Percentiles rank a stretch among this genome's conserved stretches.
Evolutionary conservation across 2,329 filamentous ascomycete species (phyloP).

Genomic region (Botryotinia globosa): DNA sequence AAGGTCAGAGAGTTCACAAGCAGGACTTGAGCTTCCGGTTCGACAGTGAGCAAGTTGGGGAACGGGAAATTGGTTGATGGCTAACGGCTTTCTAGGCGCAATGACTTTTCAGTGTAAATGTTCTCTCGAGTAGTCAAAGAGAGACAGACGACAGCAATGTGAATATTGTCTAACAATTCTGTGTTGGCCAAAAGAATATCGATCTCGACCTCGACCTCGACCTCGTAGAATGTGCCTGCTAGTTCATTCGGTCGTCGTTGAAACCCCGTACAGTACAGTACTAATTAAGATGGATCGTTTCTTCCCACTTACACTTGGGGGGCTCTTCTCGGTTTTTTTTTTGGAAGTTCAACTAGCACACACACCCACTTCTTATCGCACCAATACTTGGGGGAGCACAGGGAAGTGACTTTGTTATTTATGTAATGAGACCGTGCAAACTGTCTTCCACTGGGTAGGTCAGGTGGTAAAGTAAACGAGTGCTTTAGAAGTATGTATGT

Average conservation of each 20-base stretch:
- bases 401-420: conserved; percentile 5
- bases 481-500: too few relatives aligned
- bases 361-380: conserved; percentile 1
- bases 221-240: not conserved
- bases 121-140: not conserved
- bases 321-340: not conserved
- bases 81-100: not conserved
- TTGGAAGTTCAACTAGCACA: not conserved
- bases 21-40: not conserved
- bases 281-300: not conserved
- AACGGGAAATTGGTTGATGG: not conserved
- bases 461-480: not conserved
- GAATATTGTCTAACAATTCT: not conserved
- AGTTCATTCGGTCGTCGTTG: conserved; percentile 5
- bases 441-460: not conserved
- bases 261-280: not conserved
- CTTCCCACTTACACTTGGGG: not conserved
- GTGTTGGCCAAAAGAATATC: not conserved
- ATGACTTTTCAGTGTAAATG: not conserved
- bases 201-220: not conserved
- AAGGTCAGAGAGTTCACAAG: not conserved
- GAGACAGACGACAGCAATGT: not conserved
- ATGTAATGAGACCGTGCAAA: not conserved
- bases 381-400: not conserved
- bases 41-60: not conserved